Evolutionary conservation across 129 eudicot species (phyloP), one percentile per base, ranked within the genome.

Genomic region (Ambrosia trifida): DNA sequence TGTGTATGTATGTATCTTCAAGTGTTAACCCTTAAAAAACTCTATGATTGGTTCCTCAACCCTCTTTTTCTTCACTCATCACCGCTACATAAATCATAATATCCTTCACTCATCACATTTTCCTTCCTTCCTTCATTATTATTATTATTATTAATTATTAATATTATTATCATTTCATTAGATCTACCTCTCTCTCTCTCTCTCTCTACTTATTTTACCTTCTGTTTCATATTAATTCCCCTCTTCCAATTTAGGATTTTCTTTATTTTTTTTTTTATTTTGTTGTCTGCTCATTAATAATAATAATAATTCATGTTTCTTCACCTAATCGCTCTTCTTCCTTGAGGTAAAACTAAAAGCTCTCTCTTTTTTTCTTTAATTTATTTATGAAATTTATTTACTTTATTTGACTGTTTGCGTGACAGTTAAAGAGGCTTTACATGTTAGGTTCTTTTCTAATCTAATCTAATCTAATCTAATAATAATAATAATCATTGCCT

Each of bases 41-140:
- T 82, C 86, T 74, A 82, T 78, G 86, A 74, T 78, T 74, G 85
- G 82, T 63, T 87, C 85, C 64, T 79, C 79, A 24, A 24, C 28
- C 0, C 61, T 66, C 72, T 76, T 62, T 51, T 73, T 76, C 71
- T 53, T 78, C 51, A 76, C 88, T 76, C 83, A 86, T 83, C 79
- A 83, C 86, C 83, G 81, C 79, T 50, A 66, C 50, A n/a, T 61
- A 24, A 35, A 53, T 31, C 33, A 9, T 52, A 35, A 32, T 56
- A 31, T 62, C 3, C 45, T 1, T 38, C 66, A 14, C 4, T 60
- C 64, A 4, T 20, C 61, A 60, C 24, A 58, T 30, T 40, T n/a
- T n/a, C 59, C 63, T 45, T 73, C 62, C 38, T 5, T 61, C 36
- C 33, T 53, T 41, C 64, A 18, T 49, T 51, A 28, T 64, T 64